Evolutionary conservation across 2,329 filamentous ascomycete genomes (phyloP), one percentile per base, ranked within the genome.

Genomic region (Gyromitra esculenta): DNA sequence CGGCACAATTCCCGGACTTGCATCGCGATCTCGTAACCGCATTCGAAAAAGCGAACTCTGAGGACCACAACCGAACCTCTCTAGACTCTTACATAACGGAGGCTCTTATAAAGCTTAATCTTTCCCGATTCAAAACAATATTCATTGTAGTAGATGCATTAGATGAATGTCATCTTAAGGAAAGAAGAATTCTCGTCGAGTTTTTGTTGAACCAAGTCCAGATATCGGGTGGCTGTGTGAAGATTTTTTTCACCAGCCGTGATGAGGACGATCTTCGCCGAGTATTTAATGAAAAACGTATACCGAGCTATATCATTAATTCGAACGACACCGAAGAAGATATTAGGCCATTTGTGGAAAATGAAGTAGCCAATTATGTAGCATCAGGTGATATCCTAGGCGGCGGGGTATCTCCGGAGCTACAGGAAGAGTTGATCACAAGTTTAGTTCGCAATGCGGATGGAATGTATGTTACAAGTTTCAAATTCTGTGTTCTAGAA

Each of bases 101-200:
- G 37, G 7, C 7, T 0, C 71, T 77, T 13, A 39, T 77, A 31
- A 35, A 50, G 15, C n/a, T 50, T 21, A 41, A 43, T 15, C 15
- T 66, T 9, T 54, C 52, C n/a, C 66, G 52, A 25, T 76, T 75
- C 66, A 52, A 50, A 18, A 67, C 60, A 31, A 59, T 73, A n/a
- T 71, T 68, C 9, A 75, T 77, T 60, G 73, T 73, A 15, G 48
- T 77, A 1, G 72, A 77, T 56, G 75, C 75, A 11, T 54, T 76
- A 13, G 75, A 77, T 21, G 75, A 77, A 72, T 73, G 73, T 5
- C 41, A 21, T 13, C 1, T 43, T 8, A 50, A 62, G 11, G 68
- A 50, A n/a, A 45, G 63, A 9, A 67, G 15, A 67, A 43, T 15
- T 7, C 37, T 67, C 18, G 50, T 67, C 2, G 25, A 56, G 11